A percentile compares a stretch with the other conserved stretches of the same genome.
Conservation (phyloP, 441 rosid genomes). For the Jatropha podagrica region DNA sequence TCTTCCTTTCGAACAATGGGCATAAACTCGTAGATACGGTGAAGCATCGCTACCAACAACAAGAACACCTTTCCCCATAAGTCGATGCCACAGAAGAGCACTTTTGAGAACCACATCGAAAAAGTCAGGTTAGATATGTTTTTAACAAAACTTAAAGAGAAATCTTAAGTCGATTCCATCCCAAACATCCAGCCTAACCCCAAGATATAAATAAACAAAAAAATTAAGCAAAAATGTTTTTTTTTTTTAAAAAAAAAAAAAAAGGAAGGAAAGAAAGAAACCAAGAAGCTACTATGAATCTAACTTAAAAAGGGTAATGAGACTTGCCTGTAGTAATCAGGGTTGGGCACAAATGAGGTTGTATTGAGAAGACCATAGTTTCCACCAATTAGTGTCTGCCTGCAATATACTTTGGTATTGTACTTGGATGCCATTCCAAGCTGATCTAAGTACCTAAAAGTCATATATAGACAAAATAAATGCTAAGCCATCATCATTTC, state of each 20-base stretch:
- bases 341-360: constrained; percentile 69
- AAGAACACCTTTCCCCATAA: constrained; percentile 90
- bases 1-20: constrained; percentile 92
- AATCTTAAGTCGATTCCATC: neutral
- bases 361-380: constrained; percentile 79
- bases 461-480: constrained; percentile 11
- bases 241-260: neutral
- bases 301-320: neutral
- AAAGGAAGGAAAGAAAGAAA: neutral
- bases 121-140: constrained; percentile 18
- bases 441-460: constrained; percentile 87
- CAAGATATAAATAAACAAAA: too few species aligned
- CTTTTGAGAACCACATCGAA: constrained; percentile 38
- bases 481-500: neutral
- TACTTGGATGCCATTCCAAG: constrained; percentile 88
- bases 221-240: too few species aligned
- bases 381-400: constrained; percentile 93
- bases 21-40: constrained; percentile 67
- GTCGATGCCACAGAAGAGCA: constrained; percentile 94
- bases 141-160: too few species aligned
- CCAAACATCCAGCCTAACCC: neutral
- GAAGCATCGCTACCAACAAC: constrained; percentile 52
- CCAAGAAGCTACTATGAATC: neutral
- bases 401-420: constrained; percentile 86
- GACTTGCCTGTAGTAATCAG: constrained; percentile 93